Conservation (phyloP, 2,329 filamentous ascomycete genomes). For the Paecilomyces sp. region DNA sequence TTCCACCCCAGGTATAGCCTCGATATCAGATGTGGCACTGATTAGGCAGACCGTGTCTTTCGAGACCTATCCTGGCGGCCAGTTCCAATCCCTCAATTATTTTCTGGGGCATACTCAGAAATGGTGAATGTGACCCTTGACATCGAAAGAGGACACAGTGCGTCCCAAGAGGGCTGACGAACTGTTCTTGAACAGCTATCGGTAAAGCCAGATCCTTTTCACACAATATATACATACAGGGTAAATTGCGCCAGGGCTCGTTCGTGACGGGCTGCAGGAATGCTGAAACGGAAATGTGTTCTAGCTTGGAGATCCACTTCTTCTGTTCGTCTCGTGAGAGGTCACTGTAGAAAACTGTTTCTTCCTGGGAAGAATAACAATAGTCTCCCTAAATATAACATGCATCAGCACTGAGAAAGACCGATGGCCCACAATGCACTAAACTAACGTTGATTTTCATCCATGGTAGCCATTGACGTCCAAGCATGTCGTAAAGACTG, state of each 20-base stretch:
- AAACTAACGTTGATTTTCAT: neutral
- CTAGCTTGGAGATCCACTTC: constrained; percentile 9
- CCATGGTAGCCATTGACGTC: neutral
- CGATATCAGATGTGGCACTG: neutral
- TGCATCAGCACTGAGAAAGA: neutral
- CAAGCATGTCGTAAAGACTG: neutral
- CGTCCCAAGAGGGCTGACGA: neutral
- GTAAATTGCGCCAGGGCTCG: constrained; percentile 21
- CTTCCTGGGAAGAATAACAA: neutral
- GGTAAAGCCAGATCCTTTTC: constrained; percentile 20
- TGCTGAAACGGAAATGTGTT: constrained; percentile 12
- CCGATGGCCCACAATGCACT: neutral
- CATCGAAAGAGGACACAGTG: constrained; percentile 6
- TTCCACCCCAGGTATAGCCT: no score
- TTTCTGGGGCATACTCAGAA: constrained; percentile 23
- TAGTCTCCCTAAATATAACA: neutral
- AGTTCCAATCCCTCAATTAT: constrained; percentile 26
- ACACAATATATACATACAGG: constrained; percentile 22
- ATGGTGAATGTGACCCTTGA: constrained; percentile 30
- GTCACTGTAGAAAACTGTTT: constrained; percentile 15
- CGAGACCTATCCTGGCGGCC: neutral
- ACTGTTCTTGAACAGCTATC: neutral
- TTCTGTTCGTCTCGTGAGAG: constrained; percentile 11
- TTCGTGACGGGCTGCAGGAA: constrained; percentile 12
- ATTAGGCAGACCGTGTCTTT: neutral